Conservation (phyloP, 805 yeast species). For the Metschnikowia bowlesiae region DNA sequence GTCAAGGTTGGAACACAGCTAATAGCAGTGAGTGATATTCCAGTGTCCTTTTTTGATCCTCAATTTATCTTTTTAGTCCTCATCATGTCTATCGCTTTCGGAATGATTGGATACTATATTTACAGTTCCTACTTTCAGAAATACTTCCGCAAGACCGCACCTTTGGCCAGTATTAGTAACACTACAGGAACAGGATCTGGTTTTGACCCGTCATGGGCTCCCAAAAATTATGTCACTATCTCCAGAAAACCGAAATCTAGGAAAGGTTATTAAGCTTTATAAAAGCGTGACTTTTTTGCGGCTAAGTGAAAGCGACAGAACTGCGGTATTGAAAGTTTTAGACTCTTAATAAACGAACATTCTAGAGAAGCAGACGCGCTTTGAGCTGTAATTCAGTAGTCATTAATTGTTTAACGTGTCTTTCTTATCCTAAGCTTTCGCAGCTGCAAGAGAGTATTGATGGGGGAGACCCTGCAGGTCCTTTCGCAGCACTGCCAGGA, state of each 20-base stretch:
- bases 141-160: conserved; percentile 40
- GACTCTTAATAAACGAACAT: not conserved
- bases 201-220: conserved; percentile 14
- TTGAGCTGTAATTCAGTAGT: not conserved
- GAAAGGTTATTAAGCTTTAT: conserved; percentile 11
- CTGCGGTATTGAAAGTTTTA: not conserved
- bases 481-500: conserved; percentile 1
- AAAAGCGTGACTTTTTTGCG: not conserved
- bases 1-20: conserved; percentile 57
- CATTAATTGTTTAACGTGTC: not conserved
- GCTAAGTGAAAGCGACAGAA: not conserved
- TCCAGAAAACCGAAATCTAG: conserved; percentile 12
- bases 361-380: not conserved
- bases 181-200: conserved; percentile 11
- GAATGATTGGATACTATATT: conserved; percentile 38
- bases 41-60: conserved; percentile 69
- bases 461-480: conserved; percentile 1
- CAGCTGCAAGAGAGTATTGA: not conserved
- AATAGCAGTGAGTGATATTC: conserved; percentile 55
- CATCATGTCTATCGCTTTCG: conserved; percentile 33
- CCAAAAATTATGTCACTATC: conserved; percentile 10
- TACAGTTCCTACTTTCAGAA: conserved; percentile 40
- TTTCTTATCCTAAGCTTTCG: not conserved
- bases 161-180: conserved; percentile 18
- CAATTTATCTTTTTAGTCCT: conserved; percentile 61